These are phyloP conservation scores for Cryptococcus sp. DNA, from an alignment of 1,284 basidiomycete genomes.

Conservation along the genomic window DNA sequence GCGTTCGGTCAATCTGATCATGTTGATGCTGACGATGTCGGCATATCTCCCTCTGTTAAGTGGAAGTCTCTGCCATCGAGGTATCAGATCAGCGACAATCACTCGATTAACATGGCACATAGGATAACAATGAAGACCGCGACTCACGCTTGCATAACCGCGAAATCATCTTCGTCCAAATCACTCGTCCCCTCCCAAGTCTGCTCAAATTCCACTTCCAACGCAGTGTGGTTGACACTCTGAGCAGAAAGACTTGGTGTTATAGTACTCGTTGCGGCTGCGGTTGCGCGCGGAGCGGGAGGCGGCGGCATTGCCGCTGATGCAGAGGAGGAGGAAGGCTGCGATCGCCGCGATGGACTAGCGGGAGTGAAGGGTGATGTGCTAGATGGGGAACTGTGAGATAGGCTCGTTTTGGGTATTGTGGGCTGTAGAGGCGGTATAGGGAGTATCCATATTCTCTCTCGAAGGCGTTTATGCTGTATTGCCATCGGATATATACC, in stretches of 20 bases:
- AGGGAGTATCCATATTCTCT: constrained; percentile 85
- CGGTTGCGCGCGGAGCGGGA: constrained; percentile 36
- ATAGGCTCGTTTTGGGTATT: constrained; percentile 3
- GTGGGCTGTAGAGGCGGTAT: constrained; percentile 35
- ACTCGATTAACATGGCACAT: no score
- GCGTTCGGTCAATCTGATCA: no score
- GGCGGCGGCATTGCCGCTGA: constrained; percentile 30
- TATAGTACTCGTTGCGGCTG: constrained; percentile 49
- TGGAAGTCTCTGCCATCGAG: no score
- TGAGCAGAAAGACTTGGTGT: neutral
- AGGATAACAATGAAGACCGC: neutral
- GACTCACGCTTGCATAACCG: constrained; percentile 45
- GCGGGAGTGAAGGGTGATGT: constrained; percentile 36
- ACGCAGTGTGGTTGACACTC: constrained; percentile 55
- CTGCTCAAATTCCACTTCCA: constrained; percentile 89
- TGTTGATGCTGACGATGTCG: no score
- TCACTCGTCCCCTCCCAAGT: constrained; percentile 87
- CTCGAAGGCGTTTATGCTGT: constrained; percentile 82
- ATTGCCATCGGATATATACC: neutral
- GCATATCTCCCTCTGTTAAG: no score
- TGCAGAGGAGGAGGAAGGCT: constrained; percentile 14
- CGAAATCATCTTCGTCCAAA: constrained; percentile 77
- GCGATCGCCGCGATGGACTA: constrained; percentile 38
- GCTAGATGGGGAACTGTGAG: constrained; percentile 25
- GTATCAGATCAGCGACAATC: no score